phyloP scores from a whole-genome alignment of 2,329 filamentous ascomycete species.

The Aspergillus alliaceus region DNA sequence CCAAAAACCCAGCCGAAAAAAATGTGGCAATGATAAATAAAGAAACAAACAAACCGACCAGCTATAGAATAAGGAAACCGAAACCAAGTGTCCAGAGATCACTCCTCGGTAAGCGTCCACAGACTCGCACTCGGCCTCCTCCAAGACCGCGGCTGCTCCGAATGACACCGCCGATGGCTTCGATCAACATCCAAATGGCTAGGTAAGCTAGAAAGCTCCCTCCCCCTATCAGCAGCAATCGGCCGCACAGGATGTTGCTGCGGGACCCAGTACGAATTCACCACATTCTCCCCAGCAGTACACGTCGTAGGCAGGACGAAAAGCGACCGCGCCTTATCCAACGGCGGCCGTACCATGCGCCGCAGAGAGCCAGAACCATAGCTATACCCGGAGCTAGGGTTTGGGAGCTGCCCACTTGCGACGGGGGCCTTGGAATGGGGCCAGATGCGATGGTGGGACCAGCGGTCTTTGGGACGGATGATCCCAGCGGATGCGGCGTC shows the following conservation, averaged over 20 bases:
- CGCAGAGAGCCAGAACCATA: constrained; percentile 20
- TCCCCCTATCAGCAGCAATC: constrained; percentile 8
- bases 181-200: constrained; percentile 18
- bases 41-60: background rate
- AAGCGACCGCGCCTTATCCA: constrained; percentile 33
- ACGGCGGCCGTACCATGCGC: constrained; percentile 30
- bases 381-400: background rate
- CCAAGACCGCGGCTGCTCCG: constrained; percentile 40
- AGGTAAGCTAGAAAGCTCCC: background rate
- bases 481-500: constrained; percentile 37
- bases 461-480: constrained; percentile 21
- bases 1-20: background rate
- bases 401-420: background rate
- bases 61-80: background rate
- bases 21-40: background rate
- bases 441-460: constrained; percentile 27
- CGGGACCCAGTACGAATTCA: constrained; percentile 25
- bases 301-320: constrained; percentile 28
- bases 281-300: constrained; percentile 14
- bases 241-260: background rate
- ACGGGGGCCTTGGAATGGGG: constrained; percentile 6
- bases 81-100: background rate
- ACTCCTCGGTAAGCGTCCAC: constrained; percentile 38
- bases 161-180: constrained; percentile 38
- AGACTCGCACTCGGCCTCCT: constrained; percentile 34